phyloP scores from a whole-genome alignment of 2,329 filamentous ascomycete species.

The Fusarium sp. region DNA sequence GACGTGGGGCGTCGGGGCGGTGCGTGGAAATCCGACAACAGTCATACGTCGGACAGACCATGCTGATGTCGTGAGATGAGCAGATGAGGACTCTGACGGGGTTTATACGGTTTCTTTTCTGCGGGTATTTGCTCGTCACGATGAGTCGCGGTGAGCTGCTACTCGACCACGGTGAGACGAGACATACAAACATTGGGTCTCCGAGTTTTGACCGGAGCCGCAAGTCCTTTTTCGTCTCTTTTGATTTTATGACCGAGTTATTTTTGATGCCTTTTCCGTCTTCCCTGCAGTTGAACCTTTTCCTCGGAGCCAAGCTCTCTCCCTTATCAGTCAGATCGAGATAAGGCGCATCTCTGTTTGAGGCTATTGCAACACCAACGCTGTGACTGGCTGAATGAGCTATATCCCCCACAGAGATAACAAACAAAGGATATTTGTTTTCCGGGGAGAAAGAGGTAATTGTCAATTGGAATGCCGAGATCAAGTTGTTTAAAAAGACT shows the following conservation, averaged over 20 bases:
- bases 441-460: not conserved
- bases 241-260: constrained; percentile 14
- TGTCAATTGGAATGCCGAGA: constrained; percentile 3
- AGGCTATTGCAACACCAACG: constrained; percentile 17
- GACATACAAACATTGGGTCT: not conserved
- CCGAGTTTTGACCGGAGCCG: not conserved
- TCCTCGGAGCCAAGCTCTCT: constrained; percentile 27
- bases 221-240: not conserved
- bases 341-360: constrained; percentile 26
- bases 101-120: constrained; percentile 4
- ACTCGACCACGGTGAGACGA: constrained; percentile 1
- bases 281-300: constrained; percentile 16
- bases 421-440: not conserved
- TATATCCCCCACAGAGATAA: constrained; percentile 30
- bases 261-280: constrained; percentile 14
- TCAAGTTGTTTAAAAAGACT: constrained; percentile 7
- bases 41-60: constrained; percentile 41
- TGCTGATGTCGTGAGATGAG: constrained; percentile 27
- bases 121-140: constrained; percentile 14
- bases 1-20: constrained; percentile 17
- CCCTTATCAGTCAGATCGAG: constrained; percentile 25
- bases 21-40: constrained; percentile 23
- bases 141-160: constrained; percentile 14
- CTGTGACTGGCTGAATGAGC: constrained; percentile 18
- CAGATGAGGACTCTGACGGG: constrained; percentile 11